Evolutionary conservation across 2,329 filamentous ascomycete genomes (phyloP).

Genomic region (Xylaria sp.): DNA sequence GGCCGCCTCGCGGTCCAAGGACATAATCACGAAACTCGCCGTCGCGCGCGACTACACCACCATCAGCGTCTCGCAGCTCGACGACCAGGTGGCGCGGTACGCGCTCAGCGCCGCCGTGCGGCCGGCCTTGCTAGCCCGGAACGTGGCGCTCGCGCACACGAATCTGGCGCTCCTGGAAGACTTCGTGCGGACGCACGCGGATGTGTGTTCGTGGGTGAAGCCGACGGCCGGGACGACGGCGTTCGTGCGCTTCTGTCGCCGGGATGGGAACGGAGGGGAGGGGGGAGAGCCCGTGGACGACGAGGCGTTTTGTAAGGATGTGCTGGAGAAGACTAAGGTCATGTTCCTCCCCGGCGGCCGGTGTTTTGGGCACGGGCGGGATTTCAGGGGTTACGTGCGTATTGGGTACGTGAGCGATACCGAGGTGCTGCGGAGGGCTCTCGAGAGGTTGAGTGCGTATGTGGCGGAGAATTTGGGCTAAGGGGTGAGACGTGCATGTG

Average conservation of each 20-base stretch:
- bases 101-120: slow-evolving; percentile 68
- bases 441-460: slow-evolving; percentile 63
- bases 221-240: slow-evolving; percentile 84
- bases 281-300: slow-evolving; percentile 72
- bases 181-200: slow-evolving; percentile 71
- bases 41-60: slow-evolving; percentile 82
- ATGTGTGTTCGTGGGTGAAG: slow-evolving; percentile 72
- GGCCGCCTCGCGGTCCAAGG: slow-evolving; percentile 74
- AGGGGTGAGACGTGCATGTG: neutral
- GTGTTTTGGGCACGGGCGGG: slow-evolving; percentile 71
- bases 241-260: slow-evolving; percentile 75
- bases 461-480: slow-evolving; percentile 50
- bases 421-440: slow-evolving; percentile 71
- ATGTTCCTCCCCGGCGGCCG: slow-evolving; percentile 78
- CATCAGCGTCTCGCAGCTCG: slow-evolving; percentile 84
- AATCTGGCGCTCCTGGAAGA: slow-evolving; percentile 71
- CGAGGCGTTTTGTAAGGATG: slow-evolving; percentile 74
- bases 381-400: slow-evolving; percentile 78
- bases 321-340: slow-evolving; percentile 76
- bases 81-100: slow-evolving; percentile 81
- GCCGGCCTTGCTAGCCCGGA: slow-evolving; percentile 61
- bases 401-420: slow-evolving; percentile 82
- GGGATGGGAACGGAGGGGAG: slow-evolving; percentile 59
- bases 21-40: slow-evolving; percentile 72
- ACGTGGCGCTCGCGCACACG: slow-evolving; percentile 69